Conservation (phyloP, 2,329 filamentous ascomycete species). For the Thelonectria discophora region DNA sequence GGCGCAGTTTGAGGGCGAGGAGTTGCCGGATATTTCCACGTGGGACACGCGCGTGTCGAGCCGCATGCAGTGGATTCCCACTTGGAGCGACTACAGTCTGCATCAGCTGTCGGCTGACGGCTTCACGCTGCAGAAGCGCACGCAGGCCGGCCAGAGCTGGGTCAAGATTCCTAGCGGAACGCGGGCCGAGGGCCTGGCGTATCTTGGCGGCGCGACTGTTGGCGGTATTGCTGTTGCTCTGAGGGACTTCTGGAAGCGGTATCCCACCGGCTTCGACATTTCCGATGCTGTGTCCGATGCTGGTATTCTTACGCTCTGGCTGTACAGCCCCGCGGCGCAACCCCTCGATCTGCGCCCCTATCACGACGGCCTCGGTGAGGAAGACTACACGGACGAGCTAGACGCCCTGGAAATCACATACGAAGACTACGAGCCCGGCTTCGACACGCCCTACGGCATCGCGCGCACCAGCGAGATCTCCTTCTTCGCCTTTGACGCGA, state of each 20-base stretch:
- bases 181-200: slow-evolving; percentile 64
- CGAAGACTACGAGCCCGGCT: slow-evolving; percentile 66
- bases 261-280: slow-evolving; percentile 67
- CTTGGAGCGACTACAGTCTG: slow-evolving; percentile 67
- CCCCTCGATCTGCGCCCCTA: slow-evolving; percentile 66
- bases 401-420: slow-evolving; percentile 71
- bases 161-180: slow-evolving; percentile 66
- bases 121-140: slow-evolving; percentile 68
- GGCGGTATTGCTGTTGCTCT: slow-evolving; percentile 69
- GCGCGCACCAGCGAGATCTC: slow-evolving; percentile 66
- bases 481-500: slow-evolving; percentile 61
- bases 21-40: slow-evolving; percentile 53
- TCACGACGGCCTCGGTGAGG: slow-evolving; percentile 65
- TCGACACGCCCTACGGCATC: slow-evolving; percentile 66
- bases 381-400: slow-evolving; percentile 65
- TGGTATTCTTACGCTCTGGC: slow-evolving; percentile 66
- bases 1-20: slow-evolving; percentile 59
- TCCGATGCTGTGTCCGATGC: slow-evolving; percentile 57
- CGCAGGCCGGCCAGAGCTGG: slow-evolving; percentile 65
- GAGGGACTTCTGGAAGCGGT: slow-evolving; percentile 71
- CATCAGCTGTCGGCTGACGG: slow-evolving; percentile 67
- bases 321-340: slow-evolving; percentile 65
- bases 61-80: slow-evolving; percentile 63
- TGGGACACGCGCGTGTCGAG: slow-evolving; percentile 58
- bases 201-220: slow-evolving; percentile 63